Conservation (phyloP, 257 asterid species). For the Thymus mandschuricus region DNA sequence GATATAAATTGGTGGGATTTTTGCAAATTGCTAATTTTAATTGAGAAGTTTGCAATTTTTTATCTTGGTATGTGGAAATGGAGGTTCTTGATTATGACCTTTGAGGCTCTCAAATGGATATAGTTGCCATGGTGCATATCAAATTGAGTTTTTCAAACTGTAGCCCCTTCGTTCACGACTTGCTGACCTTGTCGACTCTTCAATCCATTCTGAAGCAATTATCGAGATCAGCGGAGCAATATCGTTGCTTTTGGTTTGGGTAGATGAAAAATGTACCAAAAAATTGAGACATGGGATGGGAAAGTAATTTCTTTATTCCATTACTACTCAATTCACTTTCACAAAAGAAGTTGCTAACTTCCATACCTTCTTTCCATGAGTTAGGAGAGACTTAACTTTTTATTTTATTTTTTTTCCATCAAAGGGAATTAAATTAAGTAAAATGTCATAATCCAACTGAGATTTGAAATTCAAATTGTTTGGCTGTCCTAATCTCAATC, state of each 20-base stretch:
- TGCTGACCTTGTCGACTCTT: too few species aligned
- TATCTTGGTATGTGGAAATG: conserved; percentile 16
- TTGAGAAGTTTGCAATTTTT: conserved; percentile 19
- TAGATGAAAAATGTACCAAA: background rate
- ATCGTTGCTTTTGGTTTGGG: background rate
- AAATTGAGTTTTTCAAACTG: too few species aligned
- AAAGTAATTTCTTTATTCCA: conserved; percentile 39
- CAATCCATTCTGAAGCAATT: too few species aligned
- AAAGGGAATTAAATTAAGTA: conserved; percentile 8
- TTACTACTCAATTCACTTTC: conserved; percentile 23
- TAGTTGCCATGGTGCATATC: background rate
- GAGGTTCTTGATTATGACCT: conserved; percentile 22
- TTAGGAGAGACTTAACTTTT: background rate
- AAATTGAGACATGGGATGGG: conserved; percentile 35
- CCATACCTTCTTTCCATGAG: conserved; percentile 22
- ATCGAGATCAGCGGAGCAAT: too few species aligned
- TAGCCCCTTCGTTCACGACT: too few species aligned
- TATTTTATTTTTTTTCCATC: background rate
- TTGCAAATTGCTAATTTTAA: conserved; percentile 45
- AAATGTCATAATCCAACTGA: background rate
- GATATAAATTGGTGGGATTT: conserved; percentile 35
- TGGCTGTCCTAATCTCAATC: background rate
- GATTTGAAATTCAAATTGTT: conserved; percentile 17
- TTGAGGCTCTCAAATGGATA: conserved; percentile 28
- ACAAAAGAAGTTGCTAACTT: conserved; percentile 36